Evolutionary conservation across 2,329 filamentous ascomycete genomes (phyloP).

Genomic region (Sporothrix curviconia): DNA sequence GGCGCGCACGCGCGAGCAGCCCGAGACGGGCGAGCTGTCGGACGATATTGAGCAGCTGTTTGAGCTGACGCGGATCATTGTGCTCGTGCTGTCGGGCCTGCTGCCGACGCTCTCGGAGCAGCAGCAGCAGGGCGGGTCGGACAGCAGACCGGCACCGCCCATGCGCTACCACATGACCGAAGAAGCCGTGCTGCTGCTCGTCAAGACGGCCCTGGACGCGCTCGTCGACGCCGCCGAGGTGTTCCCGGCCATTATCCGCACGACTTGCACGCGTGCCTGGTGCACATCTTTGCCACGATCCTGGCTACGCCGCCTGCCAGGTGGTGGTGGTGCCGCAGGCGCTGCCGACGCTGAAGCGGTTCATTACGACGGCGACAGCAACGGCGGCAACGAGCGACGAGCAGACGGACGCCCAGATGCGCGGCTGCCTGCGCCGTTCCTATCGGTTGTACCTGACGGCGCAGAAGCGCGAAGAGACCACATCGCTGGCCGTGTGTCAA

Average conservation of each 20-base stretch:
- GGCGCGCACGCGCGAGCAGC: constrained; percentile 60
- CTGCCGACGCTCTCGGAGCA: constrained; percentile 65
- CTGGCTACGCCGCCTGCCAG: constrained; percentile 81
- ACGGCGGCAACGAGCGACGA: constrained; percentile 36
- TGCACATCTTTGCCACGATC: constrained; percentile 93
- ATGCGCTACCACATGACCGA: constrained; percentile 67
- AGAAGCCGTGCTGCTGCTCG: constrained; percentile 76
- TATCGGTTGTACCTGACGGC: constrained; percentile 71
- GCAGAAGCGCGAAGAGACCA: constrained; percentile 66
- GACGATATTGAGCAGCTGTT: constrained; percentile 98
- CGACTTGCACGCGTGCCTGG: constrained; percentile 93
- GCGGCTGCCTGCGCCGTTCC: constrained; percentile 77
- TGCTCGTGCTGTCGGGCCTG: constrained; percentile 80
- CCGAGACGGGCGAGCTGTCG: constrained; percentile 71
- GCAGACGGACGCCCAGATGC: constrained; percentile 62
- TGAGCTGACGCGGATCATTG: constrained; percentile 91
- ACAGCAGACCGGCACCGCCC: constrained; percentile 23
- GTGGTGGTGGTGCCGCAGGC: constrained; percentile 82
- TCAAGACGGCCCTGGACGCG: constrained; percentile 74
- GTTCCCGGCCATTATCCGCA: constrained; percentile 93
- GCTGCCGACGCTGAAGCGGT: constrained; percentile 84
- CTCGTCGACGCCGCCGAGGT: constrained; percentile 92
- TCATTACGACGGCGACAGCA: constrained; percentile 67
- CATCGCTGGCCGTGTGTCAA: constrained; percentile 83
- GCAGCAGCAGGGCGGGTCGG: background rate